Conservation (phyloP, 208 protist genomes). For the Angomonas ambiguus region DNA sequence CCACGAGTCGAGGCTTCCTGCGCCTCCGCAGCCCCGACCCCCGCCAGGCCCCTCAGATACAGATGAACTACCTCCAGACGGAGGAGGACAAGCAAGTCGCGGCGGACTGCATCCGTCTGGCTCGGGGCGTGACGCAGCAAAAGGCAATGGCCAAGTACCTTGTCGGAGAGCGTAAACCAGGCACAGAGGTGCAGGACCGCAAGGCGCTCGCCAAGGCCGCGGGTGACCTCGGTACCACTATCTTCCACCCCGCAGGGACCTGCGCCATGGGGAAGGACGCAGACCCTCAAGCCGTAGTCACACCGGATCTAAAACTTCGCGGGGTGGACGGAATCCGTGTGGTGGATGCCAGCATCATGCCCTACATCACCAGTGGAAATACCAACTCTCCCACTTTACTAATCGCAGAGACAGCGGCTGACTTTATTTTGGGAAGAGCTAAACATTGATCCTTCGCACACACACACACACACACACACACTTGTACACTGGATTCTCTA, state of each 20-base stretch:
- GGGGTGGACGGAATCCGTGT: not conserved
- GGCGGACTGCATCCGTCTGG: not conserved
- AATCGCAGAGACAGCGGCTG: not conserved
- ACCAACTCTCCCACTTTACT: conserved; percentile 2
- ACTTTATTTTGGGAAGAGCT: not conserved
- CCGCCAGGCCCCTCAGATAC: conserved; percentile 1
- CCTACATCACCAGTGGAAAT: conserved; percentile 2
- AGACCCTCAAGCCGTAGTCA: not conserved
- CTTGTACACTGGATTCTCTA: too few species aligned
- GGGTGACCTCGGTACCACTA: conserved; percentile 1
- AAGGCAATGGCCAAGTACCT: conserved; percentile 2
- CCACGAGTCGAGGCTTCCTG: not conserved
- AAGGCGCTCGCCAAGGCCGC: not conserved
- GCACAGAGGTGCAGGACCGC: not conserved
- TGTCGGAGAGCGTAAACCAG: not conserved
- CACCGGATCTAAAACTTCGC: not conserved
- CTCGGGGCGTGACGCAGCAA: not conserved
- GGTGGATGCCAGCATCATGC: not conserved
- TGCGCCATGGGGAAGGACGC: conserved; percentile 1
- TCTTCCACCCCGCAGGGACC: not conserved
- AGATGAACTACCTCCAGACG: conserved; percentile 3
- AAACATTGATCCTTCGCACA: not conserved
- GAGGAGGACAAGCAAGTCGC: not conserved
- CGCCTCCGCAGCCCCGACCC: not conserved
- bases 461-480: too few species aligned